Evolutionary conservation across 331 rosid species (phyloP), one percentile per base, ranked within the genome.

Genomic region (Stylosanthes scabra): DNA sequence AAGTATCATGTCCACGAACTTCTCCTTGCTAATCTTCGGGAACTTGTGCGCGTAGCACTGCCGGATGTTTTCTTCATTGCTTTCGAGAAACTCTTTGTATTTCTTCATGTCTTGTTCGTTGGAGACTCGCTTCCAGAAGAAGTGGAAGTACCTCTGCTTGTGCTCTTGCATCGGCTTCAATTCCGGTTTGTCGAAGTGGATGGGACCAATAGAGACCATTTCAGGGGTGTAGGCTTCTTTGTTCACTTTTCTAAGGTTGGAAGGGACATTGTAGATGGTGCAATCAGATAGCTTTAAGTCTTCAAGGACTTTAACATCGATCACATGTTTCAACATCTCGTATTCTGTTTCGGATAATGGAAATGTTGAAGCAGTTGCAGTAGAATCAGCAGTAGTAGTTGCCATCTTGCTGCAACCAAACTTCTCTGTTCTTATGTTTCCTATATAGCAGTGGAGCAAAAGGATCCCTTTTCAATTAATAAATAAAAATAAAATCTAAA

Each of bases 191-290:
- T 0, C 10, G 12, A 62, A 42, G 51, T 80, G 87, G 40, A 83
- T 56, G 37, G 87, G 87, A 3, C 85, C 85, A 5, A 77, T 80
- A 12, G 82, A 80, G 77, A 84, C 66, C 20, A 75, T 27, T 12
- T 74, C 74, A 37, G 85, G 88, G 27, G 85, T 65, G 63, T 80
- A 84, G 27, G 83, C 78, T 2, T 64, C 58, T 2, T 15, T 0
- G 0, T 77, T 65, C 29, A 64, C 75, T 1, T 42, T 45, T 7
- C 76, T 51, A 6, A 84, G 85, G 27, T 25, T 73, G 66, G 20
- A 6, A 49, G 83, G 88, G 47, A 83, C 80, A 25, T 51, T 68
- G 75, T 72, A 80, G 82, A 83, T 83, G 66, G 61, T 68, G 1
- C 75, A 72, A 1, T 67, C 42, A 0, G 74, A 12, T 2, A 56